These are phyloP conservation scores for Apiospora phragmitis DNA, from an alignment of 2,329 filamentous ascomycete genomes.

Conservation along the genomic window DNA sequence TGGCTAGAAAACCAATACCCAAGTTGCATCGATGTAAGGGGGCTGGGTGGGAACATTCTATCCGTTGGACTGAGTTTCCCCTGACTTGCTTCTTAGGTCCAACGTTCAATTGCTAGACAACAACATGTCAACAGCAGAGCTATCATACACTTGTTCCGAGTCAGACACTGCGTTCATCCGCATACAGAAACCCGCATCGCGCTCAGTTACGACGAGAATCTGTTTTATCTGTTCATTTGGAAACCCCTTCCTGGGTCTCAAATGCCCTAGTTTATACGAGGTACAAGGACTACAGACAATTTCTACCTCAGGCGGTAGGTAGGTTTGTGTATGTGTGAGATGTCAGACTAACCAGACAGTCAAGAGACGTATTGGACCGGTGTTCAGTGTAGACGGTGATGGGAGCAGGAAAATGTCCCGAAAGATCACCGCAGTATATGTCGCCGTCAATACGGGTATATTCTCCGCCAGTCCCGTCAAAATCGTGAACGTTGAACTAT, in stretches of 20 bases:
- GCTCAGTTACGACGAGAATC: not conserved
- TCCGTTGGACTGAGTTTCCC: not conserved
- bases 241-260: not conserved
- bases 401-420: not conserved
- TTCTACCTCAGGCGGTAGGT: not conserved
- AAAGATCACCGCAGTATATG: not conserved
- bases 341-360: not conserved
- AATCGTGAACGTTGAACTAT: not conserved
- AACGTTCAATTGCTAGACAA: not conserved
- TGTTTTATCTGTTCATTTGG: not conserved
- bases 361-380: not conserved
- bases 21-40: not conserved
- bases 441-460: not conserved
- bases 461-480: not conserved
- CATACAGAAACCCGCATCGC: not conserved
- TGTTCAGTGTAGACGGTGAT: not conserved
- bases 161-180: not conserved
- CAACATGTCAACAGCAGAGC: not conserved
- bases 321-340: not conserved
- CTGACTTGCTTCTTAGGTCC: not conserved
- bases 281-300: not conserved
- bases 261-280: too few species aligned
- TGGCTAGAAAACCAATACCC: not conserved
- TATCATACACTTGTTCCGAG: not conserved
- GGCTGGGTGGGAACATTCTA: not conserved